phyloP scores from a whole-genome alignment of 2,329 filamentous ascomycete species.

The Scolecobasidium constrictum region DNA sequence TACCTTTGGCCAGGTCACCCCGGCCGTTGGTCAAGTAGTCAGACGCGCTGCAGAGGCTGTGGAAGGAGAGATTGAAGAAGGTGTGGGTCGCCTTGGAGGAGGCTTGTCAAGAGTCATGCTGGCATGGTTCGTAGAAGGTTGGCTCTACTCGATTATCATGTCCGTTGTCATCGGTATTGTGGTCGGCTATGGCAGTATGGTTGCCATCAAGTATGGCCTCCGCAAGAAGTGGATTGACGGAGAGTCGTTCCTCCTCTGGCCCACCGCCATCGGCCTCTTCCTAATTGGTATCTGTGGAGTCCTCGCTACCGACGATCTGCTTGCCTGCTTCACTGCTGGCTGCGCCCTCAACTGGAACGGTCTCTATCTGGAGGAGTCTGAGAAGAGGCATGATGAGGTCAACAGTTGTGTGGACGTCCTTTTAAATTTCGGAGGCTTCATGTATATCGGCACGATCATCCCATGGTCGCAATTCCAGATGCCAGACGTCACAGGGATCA shows the following conservation, averaged over 20 bases:
- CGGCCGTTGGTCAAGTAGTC: too few species aligned
- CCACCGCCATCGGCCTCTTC: constrained; percentile 44
- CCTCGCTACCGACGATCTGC: constrained; percentile 50
- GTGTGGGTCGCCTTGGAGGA: constrained; percentile 41
- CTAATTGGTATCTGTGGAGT: constrained; percentile 46
- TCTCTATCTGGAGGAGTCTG: constrained; percentile 44
- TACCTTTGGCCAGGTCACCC: too few species aligned
- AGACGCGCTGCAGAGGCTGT: neutral
- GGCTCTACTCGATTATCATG: constrained; percentile 47
- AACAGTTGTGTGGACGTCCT: constrained; percentile 48
- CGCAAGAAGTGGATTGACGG: constrained; percentile 43
- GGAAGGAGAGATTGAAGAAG: constrained; percentile 13
- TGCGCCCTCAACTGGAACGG: constrained; percentile 52
- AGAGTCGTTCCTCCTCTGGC: constrained; percentile 43
- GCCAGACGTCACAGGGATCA: constrained; percentile 43
- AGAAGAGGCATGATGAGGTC: constrained; percentile 48
- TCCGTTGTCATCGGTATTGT: constrained; percentile 37
- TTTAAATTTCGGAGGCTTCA: constrained; percentile 50
- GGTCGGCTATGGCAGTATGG: neutral
- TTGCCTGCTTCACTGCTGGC: constrained; percentile 51
- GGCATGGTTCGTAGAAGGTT: constrained; percentile 49
- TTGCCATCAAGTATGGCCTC: constrained; percentile 30
- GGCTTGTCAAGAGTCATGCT: constrained; percentile 41
- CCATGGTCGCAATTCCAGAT: constrained; percentile 46
- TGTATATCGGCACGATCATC: constrained; percentile 46